Percentiles rank a stretch among this genome's conserved stretches.
phyloP scores from a whole-genome alignment of 371 early-diverging fungal species.

The Cokeromyces recurvatus region DNA sequence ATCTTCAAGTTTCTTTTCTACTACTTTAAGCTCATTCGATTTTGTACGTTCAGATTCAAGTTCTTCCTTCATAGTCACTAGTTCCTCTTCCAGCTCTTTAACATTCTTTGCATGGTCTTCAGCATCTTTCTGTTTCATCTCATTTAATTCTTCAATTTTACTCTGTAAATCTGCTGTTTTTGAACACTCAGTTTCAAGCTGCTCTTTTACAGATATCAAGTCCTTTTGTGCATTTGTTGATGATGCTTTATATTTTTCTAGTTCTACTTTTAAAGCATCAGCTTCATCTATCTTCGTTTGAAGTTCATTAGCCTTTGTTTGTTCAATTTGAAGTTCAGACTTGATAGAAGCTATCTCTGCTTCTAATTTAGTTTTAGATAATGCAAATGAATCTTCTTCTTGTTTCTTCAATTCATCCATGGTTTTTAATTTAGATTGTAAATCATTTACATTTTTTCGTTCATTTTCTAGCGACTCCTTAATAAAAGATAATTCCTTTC shows the following conservation, averaged over 20 bases:
- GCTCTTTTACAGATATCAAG: too few relatives aligned
- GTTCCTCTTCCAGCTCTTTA: neutral
- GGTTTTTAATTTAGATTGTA: too few relatives aligned
- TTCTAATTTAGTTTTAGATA: too few relatives aligned
- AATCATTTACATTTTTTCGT: neutral
- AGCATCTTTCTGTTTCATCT: too few relatives aligned
- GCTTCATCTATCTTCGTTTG: too few relatives aligned
- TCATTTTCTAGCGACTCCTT: neutral
- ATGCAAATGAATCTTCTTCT: neutral
- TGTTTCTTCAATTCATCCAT: neutral
- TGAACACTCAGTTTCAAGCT: neutral
- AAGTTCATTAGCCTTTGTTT: neutral
- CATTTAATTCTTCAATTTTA: neutral
- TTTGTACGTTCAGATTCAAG: neutral
- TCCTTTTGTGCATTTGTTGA: too few relatives aligned
- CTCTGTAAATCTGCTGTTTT: neutral
- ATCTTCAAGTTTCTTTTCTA: neutral
- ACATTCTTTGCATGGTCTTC: too few relatives aligned
- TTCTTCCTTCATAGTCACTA: too few relatives aligned
- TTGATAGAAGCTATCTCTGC: slow-evolving; percentile 1
- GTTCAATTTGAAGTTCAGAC: slow-evolving; percentile 3
- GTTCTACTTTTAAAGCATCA: too few relatives aligned
- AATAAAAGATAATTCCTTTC: too few relatives aligned
- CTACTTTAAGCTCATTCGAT: neutral
- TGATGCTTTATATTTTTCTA: neutral